Conservation (phyloP, 495 filamentous ascomycete genomes). For the Ramalina peruviana region DNA sequence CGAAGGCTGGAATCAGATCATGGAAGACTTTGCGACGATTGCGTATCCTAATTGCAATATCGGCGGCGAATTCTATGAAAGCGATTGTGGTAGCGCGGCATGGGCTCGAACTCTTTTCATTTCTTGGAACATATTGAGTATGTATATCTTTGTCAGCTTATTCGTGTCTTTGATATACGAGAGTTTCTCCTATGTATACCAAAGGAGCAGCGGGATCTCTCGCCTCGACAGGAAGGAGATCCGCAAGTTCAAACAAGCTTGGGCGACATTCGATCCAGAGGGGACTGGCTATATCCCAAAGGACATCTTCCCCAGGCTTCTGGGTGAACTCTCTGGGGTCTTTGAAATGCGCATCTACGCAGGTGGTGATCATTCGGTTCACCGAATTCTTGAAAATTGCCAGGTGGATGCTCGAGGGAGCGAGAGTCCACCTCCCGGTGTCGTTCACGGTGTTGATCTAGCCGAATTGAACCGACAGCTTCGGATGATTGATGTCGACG, state of each 20-base stretch:
- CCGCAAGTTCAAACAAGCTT: slow-evolving; percentile 93
- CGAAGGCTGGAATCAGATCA: slow-evolving; percentile 91
- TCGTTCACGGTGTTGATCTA: slow-evolving; percentile 64
- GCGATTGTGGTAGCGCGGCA: slow-evolving; percentile 78
- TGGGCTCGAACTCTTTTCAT: slow-evolving; percentile 88
- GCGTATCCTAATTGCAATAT: slow-evolving; percentile 61
- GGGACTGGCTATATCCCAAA: slow-evolving; percentile 87
- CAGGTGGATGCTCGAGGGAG: slow-evolving; percentile 35
- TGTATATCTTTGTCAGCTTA: slow-evolving; percentile 98
- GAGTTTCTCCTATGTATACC: slow-evolving; percentile 98
- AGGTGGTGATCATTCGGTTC: slow-evolving; percentile 69
- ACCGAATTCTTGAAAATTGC: slow-evolving; percentile 69
- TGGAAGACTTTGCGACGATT: slow-evolving; percentile 88
- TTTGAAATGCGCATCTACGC: slow-evolving; percentile 98
- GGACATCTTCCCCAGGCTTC: slow-evolving; percentile 76
- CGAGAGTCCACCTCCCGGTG: slow-evolving; percentile 28
- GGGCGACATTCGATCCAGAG: slow-evolving; percentile 85
- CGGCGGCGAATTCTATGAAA: slow-evolving; percentile 52
- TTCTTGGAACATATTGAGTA: slow-evolving; percentile 97
- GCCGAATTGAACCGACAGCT: slow-evolving; percentile 60
- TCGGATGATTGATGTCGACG: slow-evolving; percentile 56
- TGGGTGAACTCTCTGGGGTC: slow-evolving; percentile 82
- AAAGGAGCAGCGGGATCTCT: slow-evolving; percentile 72
- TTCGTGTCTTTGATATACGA: slow-evolving; percentile 99
- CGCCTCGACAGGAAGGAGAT: slow-evolving; percentile 83